Evolutionary conservation across 495 filamentous ascomycete genomes (phyloP).

Genomic region (Penicillium cosmopolitanum): DNA sequence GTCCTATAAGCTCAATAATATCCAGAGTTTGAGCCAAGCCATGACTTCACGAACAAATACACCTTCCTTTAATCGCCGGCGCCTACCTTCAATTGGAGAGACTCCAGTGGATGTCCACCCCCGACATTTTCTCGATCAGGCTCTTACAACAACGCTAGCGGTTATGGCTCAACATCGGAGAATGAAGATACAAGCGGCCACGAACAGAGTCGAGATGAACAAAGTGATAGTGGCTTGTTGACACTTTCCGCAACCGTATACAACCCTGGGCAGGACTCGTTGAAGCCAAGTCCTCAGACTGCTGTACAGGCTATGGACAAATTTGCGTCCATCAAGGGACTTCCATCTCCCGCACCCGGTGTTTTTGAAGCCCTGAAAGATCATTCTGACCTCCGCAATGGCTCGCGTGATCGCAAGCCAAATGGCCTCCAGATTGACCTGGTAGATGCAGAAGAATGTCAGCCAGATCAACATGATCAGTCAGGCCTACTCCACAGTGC

Average conservation of each 20-base stretch:
- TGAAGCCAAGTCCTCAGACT: constrained; percentile 54
- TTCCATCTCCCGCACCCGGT: constrained; percentile 61
- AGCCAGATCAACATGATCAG: constrained; percentile 23
- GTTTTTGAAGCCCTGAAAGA: constrained; percentile 62
- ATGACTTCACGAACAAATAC: constrained; percentile 74
- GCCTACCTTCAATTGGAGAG: constrained; percentile 86
- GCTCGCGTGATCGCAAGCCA: constrained; percentile 79
- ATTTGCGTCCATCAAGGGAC: constrained; percentile 50
- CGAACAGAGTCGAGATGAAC: constrained; percentile 37
- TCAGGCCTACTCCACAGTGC: constrained; percentile 40
- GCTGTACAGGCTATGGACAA: constrained; percentile 52
- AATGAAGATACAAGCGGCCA: constrained; percentile 44
- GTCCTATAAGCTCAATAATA: constrained; percentile 65
- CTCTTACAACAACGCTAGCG: constrained; percentile 44
- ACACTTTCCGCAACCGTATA: constrained; percentile 55
- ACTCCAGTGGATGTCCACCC: constrained; percentile 62
- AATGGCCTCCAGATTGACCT: constrained; percentile 77
- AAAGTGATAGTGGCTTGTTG: constrained; percentile 36
- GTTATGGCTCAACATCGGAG: constrained; percentile 52
- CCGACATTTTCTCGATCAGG: constrained; percentile 46
- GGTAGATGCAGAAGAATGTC: constrained; percentile 55
- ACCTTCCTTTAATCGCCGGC: constrained; percentile 68
- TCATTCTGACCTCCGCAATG: constrained; percentile 62
- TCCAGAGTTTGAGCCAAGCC: constrained; percentile 63
- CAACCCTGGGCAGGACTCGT: constrained; percentile 43